Conservation (phyloP, 1,284 basidiomycete species). For the Melampsora abietis-canadensis region DNA sequence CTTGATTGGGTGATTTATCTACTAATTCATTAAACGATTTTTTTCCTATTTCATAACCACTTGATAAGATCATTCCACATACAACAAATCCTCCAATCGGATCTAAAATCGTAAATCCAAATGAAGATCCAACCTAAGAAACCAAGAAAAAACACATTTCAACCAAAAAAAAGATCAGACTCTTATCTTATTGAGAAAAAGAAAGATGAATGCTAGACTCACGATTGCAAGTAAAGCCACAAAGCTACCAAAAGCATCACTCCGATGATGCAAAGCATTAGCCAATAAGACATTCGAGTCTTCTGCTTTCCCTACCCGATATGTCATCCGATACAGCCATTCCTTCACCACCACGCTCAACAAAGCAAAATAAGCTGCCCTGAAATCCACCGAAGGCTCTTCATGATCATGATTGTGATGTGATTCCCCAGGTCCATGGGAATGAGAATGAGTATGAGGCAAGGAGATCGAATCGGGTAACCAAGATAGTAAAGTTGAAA, state of each 20-base stretch:
- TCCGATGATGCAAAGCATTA: conserved; percentile 72
- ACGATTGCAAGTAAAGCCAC: conserved; percentile 85
- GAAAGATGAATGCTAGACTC: background rate
- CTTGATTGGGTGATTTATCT: background rate
- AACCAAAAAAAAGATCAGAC: background rate
- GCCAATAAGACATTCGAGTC: conserved; percentile 83
- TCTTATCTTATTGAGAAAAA: too few relatives aligned
- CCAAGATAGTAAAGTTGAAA: conserved; percentile 57
- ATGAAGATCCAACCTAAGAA: conserved; percentile 19
- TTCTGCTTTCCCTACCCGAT: conserved; percentile 80
- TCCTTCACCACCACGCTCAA: conserved; percentile 79
- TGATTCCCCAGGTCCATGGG: background rate
- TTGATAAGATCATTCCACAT: conserved; percentile 24
- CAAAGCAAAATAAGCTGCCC: conserved; percentile 93
- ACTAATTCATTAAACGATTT: conserved; percentile 19
- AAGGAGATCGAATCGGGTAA: conserved; percentile 56
- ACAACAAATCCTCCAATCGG: conserved; percentile 35
- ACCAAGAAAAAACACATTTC: background rate
- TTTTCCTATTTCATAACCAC: conserved; percentile 20
- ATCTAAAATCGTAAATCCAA: conserved; percentile 23
- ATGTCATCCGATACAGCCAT: conserved; percentile 83
- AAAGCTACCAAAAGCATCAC: conserved; percentile 83
- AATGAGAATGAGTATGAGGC: conserved; percentile 50
- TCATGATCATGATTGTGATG: conserved; percentile 36
- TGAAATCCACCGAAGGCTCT: conserved; percentile 79